phyloP scores from a whole-genome alignment of 495 filamentous ascomycete species.

The Schizothecium vesticola region DNA sequence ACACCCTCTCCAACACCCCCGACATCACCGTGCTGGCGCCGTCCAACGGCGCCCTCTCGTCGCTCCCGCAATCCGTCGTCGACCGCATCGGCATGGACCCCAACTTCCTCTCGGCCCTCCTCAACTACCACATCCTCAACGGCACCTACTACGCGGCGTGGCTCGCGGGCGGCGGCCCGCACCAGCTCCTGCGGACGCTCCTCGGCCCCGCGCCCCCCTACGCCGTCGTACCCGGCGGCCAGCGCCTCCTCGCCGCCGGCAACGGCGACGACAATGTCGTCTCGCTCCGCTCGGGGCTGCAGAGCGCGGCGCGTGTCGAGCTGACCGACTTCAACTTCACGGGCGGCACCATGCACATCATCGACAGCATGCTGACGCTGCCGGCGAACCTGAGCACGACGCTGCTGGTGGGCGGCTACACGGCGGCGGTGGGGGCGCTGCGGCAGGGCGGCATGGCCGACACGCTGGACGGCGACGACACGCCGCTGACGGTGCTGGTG shows the following conservation, averaged over 20 bases:
- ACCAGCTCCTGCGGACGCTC: slow-evolving; percentile 50
- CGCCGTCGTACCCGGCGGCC: slow-evolving; percentile 40
- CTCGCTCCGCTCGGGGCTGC: slow-evolving; percentile 11
- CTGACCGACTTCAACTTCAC: slow-evolving; percentile 52
- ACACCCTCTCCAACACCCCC: slow-evolving; percentile 34
- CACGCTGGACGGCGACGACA: slow-evolving; percentile 30
- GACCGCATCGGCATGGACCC: slow-evolving; percentile 29
- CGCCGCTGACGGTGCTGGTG: slow-evolving; percentile 61
- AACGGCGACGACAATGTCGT: slow-evolving; percentile 34
- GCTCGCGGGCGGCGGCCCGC: slow-evolving; percentile 21
- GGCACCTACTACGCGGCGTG: slow-evolving; percentile 45
- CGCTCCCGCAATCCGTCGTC: slow-evolving; percentile 32
- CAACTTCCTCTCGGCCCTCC: slow-evolving; percentile 41
- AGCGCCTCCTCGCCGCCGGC: slow-evolving; percentile 27
- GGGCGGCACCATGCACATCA: slow-evolving; percentile 61
- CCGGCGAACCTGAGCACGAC: slow-evolving; percentile 50
- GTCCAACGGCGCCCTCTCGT: slow-evolving; percentile 51
- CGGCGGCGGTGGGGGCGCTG: slow-evolving; percentile 53
- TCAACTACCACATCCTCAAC: slow-evolving; percentile 62
- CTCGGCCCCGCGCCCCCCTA: slow-evolving; percentile 44
- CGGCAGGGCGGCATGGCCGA: slow-evolving; percentile 37
- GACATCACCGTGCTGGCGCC: slow-evolving; percentile 65
- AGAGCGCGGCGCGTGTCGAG: slow-evolving; percentile 31
- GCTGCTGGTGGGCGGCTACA: slow-evolving; percentile 47
- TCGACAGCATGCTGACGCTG: slow-evolving; percentile 54